Percentiles rank a stretch among this genome's conserved stretches.
Conservation (phyloP, 1,284 basidiomycete genomes). For the Malassezia psittaci region DNA sequence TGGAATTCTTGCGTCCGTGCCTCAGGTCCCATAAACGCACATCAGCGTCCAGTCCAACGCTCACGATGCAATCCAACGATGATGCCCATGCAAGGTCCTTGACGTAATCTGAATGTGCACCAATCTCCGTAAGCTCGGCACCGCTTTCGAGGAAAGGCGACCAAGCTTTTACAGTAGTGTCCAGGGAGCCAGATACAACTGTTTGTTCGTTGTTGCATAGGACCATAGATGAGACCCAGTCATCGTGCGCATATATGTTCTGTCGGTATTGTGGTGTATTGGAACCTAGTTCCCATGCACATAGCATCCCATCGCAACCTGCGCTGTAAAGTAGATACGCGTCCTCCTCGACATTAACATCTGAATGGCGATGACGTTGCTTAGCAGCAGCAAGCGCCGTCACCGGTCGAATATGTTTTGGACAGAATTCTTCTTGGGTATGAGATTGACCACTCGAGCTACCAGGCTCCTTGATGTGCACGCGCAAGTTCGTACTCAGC, state of each 20-base stretch:
- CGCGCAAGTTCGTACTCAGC: background rate
- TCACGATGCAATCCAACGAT: conserved; percentile 54
- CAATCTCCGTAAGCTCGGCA: conserved; percentile 62
- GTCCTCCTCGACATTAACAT: conserved; percentile 52
- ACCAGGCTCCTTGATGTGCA: background rate
- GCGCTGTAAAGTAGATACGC: conserved; percentile 71
- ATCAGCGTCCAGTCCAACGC: conserved; percentile 84
- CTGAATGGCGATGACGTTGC: background rate
- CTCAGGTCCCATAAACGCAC: conserved; percentile 72
- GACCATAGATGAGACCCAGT: conserved; percentile 93
- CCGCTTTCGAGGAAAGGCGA: conserved; percentile 61
- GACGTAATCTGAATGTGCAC: conserved; percentile 85
- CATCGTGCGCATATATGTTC: conserved; percentile 52
- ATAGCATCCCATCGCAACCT: conserved; percentile 80
- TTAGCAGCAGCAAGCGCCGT: conserved; percentile 38
- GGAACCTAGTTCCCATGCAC: conserved; percentile 74
- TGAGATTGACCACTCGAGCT: background rate
- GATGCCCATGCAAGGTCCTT: conserved; percentile 55
- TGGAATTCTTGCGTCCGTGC: conserved; percentile 30
- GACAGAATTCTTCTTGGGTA: conserved; percentile 13
- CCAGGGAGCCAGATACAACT: conserved; percentile 86
- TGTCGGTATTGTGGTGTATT: conserved; percentile 31
- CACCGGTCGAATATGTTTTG: conserved; percentile 38
- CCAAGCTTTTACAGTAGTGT: conserved; percentile 90
- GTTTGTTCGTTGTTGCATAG: conserved; percentile 89